Evolutionary conservation across 1,284 basidiomycete species (phyloP), one percentile per base, ranked within the genome.

Genomic region (Ganoderma lingzhi): DNA sequence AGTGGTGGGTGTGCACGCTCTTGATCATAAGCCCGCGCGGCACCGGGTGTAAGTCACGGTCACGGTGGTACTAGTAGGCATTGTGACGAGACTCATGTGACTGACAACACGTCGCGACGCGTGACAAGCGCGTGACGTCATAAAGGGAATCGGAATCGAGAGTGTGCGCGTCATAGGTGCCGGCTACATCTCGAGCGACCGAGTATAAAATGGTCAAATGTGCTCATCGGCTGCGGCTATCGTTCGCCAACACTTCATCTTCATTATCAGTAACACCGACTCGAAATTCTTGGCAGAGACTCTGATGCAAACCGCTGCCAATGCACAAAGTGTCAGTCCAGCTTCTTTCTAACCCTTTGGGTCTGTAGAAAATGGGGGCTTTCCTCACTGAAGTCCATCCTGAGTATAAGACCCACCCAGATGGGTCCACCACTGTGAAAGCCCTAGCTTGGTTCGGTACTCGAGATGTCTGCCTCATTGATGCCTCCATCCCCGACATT

Each of bases 401-500:
- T 3, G 35, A 35, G 35, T 35, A 35, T 8, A 35, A 35, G 35
- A 35, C 35, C 8, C 35, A 1, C 35, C 8, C 35, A 35, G 35
- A 35, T 35, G 35, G 35, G 35, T 35, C 35, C 35, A 35, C 35
- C 35, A 35, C 23, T 23, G 23, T 35, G 35, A 35, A 35, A 35
- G 35, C 35, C 35, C 35, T 35, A 3, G 35, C 35, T 35, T 35
- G 35, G 35, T 35, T 35, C 35, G 35, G 35, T 35, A 80, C 85
- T 6, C 78, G 84, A 41, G 86, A 89, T 81, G 83, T 76, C 17
- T 82, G 85, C 53, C 77, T 92, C 71, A 79, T 90, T 71, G 88
- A 92, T 45, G 87, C 86, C 0, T 86, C 87, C 28, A 84, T 90
- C 61, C 93, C 93, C 6, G 88, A 89, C 66, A 87, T 95, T 76